These are phyloP conservation scores for Trypanosoma scelopori DNA, from an alignment of 208 protist genomes.

Conservation along the genomic window DNA sequence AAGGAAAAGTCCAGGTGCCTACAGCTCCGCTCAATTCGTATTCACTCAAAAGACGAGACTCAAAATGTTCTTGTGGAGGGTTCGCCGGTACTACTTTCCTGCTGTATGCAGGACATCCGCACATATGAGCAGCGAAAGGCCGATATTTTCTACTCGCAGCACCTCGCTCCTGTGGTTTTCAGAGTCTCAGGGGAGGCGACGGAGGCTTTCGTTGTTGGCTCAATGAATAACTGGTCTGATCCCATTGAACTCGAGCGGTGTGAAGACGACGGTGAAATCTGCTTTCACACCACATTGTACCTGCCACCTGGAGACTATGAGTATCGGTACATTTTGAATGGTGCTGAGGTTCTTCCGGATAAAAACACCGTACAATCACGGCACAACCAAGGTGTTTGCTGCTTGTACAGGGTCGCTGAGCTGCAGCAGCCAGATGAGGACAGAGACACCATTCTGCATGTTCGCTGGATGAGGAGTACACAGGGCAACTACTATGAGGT, in stretches of 20 bases:
- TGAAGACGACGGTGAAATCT: conserved; percentile 76
- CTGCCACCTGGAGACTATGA: conserved; percentile 90
- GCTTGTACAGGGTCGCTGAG: conserved; percentile 83
- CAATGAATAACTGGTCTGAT: conserved; percentile 92
- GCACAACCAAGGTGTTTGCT: conserved; percentile 87
- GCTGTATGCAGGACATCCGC: conserved; percentile 92
- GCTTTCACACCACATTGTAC: conserved; percentile 92
- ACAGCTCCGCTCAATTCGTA: conserved; percentile 83
- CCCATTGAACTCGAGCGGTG: conserved; percentile 87
- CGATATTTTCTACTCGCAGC: conserved; percentile 84
- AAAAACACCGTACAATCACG: conserved; percentile 80
- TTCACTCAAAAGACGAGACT: conserved; percentile 59
- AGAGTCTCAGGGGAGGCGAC: conserved; percentile 86
- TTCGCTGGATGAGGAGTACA: conserved; percentile 90
- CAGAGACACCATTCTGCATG: conserved; percentile 87
- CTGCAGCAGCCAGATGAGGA: conserved; percentile 71
- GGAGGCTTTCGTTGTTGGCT: conserved; percentile 91
- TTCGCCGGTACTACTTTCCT: conserved; percentile 68
- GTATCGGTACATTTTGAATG: conserved; percentile 93
- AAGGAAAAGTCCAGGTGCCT: conserved; percentile 66
- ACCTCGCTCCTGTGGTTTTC: conserved; percentile 88
- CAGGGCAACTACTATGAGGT: conserved; percentile 73
- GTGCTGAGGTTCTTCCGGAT: conserved; percentile 87
- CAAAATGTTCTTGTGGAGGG: conserved; percentile 76
- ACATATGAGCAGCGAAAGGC: conserved; percentile 73